phyloP scores from a whole-genome alignment of 2,329 filamentous ascomycete species.

The Arthrobotrys sinensis region DNA sequence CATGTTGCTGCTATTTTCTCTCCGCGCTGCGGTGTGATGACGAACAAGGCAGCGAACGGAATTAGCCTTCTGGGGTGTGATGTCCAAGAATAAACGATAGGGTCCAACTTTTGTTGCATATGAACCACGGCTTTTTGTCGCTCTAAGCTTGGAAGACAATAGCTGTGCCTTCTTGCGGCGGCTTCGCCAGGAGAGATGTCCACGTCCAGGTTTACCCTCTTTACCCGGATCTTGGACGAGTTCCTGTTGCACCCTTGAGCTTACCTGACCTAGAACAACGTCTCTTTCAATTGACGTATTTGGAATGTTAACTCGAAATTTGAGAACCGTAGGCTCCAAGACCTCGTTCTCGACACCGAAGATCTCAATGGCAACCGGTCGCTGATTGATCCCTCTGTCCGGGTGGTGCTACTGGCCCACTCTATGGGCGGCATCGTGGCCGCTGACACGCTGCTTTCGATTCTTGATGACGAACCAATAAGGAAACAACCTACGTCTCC shows the following conservation, averaged over 20 bases:
- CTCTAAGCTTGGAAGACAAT: constrained; percentile 26
- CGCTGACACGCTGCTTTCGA: constrained; percentile 84
- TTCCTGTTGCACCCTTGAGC: constrained; percentile 28
- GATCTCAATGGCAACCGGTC: constrained; percentile 79
- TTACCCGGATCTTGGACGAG: constrained; percentile 51
- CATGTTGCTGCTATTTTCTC: constrained; percentile 25
- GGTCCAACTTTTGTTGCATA: constrained; percentile 38
- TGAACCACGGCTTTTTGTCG: constrained; percentile 28
- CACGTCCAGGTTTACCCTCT: constrained; percentile 7
- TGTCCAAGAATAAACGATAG: constrained; percentile 54
- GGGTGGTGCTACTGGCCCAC: constrained; percentile 85
- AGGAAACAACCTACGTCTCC: constrained; percentile 65
- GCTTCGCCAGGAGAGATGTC: constrained; percentile 9
- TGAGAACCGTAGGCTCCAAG: constrained; percentile 54
- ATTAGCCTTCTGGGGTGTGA: constrained; percentile 48
- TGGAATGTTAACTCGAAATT: constrained; percentile 54
- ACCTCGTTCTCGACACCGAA: constrained; percentile 59
- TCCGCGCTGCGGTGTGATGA: constrained; percentile 49
- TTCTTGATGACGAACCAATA: constrained; percentile 77
- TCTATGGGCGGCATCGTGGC: constrained; percentile 96
- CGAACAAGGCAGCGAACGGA: constrained; percentile 49
- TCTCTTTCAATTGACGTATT: constrained; percentile 50
- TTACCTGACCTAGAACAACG: constrained; percentile 9
- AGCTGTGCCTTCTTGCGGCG: constrained; percentile 53
- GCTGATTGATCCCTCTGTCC: constrained; percentile 82